These are phyloP conservation scores for Barnettozyma sucrosica DNA, from an alignment of 805 yeast species.

Conservation along the genomic window DNA sequence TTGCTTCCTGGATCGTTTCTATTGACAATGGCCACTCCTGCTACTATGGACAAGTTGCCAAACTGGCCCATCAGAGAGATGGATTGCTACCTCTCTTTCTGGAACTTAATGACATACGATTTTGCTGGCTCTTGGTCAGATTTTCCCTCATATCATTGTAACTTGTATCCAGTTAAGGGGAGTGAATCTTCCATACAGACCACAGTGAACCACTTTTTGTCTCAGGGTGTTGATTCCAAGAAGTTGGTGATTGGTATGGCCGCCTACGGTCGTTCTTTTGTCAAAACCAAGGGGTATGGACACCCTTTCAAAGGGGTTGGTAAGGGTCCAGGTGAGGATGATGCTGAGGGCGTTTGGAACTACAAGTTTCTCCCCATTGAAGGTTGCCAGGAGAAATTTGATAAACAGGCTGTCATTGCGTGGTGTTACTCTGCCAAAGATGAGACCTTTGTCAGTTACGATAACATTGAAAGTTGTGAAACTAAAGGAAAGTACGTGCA, in stretches of 20 bases:
- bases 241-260: constrained; percentile 85
- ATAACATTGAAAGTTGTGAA: constrained; percentile 46
- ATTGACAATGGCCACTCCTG: constrained; percentile 76
- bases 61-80: constrained; percentile 45
- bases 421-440: constrained; percentile 39
- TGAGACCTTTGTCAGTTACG: constrained; percentile 54
- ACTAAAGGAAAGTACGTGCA: constrained; percentile 57
- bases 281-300: constrained; percentile 38
- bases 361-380: constrained; percentile 49
- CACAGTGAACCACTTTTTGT: constrained; percentile 40
- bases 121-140: constrained; percentile 74
- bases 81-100: constrained; percentile 54
- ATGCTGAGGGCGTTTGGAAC: constrained; percentile 45
- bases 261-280: constrained; percentile 63
- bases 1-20: constrained; percentile 30
- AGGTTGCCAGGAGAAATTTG: constrained; percentile 43
- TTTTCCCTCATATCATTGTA: constrained; percentile 61
- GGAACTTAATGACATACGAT: constrained; percentile 93
- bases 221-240: constrained; percentile 35
- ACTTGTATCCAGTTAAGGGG: constrained; percentile 39
- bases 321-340: constrained; percentile 33
- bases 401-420: constrained; percentile 47
- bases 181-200: constrained; percentile 41
- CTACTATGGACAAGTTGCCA: constrained; percentile 40
- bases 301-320: constrained; percentile 38